These are phyloP conservation scores for Gamsiella multidivaricata DNA, from an alignment of 192 early-diverging fungal species.

Conservation along the genomic window DNA sequence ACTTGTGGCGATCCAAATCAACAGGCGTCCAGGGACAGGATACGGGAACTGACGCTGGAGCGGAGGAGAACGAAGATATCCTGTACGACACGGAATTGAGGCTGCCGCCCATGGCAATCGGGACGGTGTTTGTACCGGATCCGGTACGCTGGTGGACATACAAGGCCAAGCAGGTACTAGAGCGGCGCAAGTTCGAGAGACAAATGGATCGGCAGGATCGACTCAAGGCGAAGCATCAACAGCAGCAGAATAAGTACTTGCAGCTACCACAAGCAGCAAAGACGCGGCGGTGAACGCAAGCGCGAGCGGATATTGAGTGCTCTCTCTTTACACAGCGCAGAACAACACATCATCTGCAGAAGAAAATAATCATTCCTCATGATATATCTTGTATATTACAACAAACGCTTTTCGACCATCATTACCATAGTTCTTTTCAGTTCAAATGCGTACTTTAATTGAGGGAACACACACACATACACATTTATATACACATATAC, in stretches of 20 bases:
- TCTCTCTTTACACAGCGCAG: too few relatives aligned
- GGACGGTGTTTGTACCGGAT: conserved; percentile 50
- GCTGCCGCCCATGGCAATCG: conserved; percentile 50
- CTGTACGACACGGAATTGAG: conserved; percentile 40
- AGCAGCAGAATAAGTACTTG: not conserved
- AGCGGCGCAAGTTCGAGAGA: conserved; percentile 28
- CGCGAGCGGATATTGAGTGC: too few relatives aligned
- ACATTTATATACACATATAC: too few relatives aligned
- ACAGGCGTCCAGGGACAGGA: not conserved
- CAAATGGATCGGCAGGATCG: conserved; percentile 25
- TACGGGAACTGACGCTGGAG: too few relatives aligned
- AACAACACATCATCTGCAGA: too few relatives aligned
- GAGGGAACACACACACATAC: too few relatives aligned
- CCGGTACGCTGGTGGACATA: conserved; percentile 53
- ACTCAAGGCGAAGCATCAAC: conserved; percentile 5
- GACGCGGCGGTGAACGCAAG: conserved; percentile 1
- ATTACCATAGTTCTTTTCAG: too few relatives aligned
- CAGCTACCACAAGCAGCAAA: conserved; percentile 5
- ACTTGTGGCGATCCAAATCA: not conserved
- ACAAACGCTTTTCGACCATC: too few relatives aligned
- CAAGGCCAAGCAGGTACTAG: conserved; percentile 40
- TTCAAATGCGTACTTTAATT: too few relatives aligned
- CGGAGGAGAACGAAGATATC: conserved; percentile 14
- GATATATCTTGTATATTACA: too few relatives aligned
- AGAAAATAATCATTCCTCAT: too few relatives aligned